Evolutionary conservation across 2,329 filamentous ascomycete species (phyloP).

Genomic region (Colletotrichum sp.): DNA sequence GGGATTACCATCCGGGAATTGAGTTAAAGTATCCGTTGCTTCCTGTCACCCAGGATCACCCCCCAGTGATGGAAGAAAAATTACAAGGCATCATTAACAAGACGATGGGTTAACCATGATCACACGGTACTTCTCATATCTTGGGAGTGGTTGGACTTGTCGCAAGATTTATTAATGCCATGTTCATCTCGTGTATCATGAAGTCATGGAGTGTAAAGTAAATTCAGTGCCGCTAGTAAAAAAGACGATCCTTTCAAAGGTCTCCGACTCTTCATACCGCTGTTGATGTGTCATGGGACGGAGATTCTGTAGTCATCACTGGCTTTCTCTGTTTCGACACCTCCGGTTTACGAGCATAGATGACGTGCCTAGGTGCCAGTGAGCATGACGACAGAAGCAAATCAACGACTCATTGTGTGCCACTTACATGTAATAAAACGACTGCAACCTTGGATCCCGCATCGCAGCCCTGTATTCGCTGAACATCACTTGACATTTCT

Average conservation of each 20-base stretch:
- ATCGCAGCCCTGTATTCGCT: conserved; percentile 23
- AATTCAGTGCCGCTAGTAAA: not conserved
- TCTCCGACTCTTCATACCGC: not conserved
- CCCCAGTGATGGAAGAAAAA: no score
- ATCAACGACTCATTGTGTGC: not conserved
- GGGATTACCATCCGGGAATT: no score
- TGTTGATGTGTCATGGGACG: not conserved
- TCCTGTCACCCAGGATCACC: no score
- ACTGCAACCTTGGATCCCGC: not conserved
- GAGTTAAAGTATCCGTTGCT: no score
- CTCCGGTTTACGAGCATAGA: not conserved
- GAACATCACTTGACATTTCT: conserved; percentile 28
- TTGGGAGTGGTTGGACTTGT: no score
- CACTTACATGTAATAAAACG: not conserved
- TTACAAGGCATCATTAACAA: no score
- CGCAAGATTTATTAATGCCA: not conserved
- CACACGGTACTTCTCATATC: no score
- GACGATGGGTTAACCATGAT: no score
- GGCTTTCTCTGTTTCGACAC: not conserved
- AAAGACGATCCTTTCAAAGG: not conserved
- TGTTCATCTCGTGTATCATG: not conserved
- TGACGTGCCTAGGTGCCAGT: not conserved
- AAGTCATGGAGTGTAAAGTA: no score
- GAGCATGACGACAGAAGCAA: not conserved
- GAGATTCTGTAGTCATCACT: no score